Conservation (phyloP, 192 early-diverging fungal species). For the Coemansia sp. region DNA sequence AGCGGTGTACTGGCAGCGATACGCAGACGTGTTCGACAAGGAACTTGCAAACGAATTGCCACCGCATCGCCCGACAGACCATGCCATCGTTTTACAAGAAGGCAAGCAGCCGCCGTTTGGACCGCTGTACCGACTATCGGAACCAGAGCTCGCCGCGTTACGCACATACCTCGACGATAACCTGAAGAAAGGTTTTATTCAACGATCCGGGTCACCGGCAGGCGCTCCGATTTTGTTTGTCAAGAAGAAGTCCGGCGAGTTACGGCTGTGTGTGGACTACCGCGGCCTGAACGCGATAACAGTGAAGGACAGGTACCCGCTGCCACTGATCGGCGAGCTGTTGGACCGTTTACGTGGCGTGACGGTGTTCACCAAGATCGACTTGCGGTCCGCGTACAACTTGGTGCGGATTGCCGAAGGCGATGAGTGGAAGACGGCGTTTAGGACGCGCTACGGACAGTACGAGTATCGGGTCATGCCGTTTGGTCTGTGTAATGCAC, state of each 20-base stretch:
- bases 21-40: not conserved
- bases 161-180: conserved; percentile 1
- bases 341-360: conserved; percentile 24
- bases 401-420: conserved; percentile 30
- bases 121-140: conserved; percentile 7
- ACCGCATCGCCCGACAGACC: not conserved
- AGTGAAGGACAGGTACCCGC: conserved; percentile 27
- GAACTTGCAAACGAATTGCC: not conserved
- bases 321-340: conserved; percentile 47
- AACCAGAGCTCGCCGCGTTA: conserved; percentile 9
- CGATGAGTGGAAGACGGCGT: conserved; percentile 50
- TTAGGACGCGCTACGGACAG: conserved; percentile 25
- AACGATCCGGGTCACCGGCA: conserved; percentile 17
- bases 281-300: conserved; percentile 49
- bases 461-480: conserved; percentile 59
- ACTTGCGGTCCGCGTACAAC: conserved; percentile 42
- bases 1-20: not conserved
- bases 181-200: conserved; percentile 15
- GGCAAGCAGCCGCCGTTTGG: not conserved
- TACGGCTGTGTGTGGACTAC: conserved; percentile 56
- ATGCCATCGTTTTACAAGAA: not conserved
- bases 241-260: conserved; percentile 37
- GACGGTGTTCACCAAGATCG: conserved; percentile 33
- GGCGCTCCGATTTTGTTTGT: conserved; percentile 50
- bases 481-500: conserved; percentile 60